These are phyloP conservation scores for Agaricus blazei DNA, from an alignment of 768 basidiomycete species.

Conservation along the genomic window DNA sequence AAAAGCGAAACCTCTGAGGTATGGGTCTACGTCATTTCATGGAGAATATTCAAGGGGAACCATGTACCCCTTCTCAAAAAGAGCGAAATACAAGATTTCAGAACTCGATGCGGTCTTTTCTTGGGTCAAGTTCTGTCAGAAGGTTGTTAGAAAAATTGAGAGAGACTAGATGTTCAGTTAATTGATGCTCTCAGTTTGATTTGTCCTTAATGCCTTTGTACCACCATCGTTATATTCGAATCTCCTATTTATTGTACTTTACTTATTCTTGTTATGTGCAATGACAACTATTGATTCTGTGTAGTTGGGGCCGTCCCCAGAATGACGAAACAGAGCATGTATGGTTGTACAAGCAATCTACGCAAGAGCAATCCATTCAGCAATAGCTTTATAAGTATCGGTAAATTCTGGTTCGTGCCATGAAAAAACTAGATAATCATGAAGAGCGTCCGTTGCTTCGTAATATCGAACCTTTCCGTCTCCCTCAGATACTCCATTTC, in stretches of 20 bases:
- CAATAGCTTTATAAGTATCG: conserved; percentile 40
- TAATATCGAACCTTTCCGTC: conserved; percentile 43
- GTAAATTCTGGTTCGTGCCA: conserved; percentile 53
- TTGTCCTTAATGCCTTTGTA: neutral
- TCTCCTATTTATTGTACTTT: too few species aligned
- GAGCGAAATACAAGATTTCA: neutral
- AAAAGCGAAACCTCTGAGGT: too few species aligned
- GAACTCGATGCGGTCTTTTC: neutral
- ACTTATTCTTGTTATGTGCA: neutral
- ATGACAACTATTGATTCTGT: too few species aligned
- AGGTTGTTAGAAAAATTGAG: neutral
- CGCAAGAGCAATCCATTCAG: conserved; percentile 34
- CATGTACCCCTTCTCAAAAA: neutral
- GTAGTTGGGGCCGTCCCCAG: too few species aligned
- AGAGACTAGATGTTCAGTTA: neutral
- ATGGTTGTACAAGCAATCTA: neutral
- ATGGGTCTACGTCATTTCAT: conserved; percentile 5
- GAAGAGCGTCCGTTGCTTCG: conserved; percentile 48
- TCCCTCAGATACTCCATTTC: conserved; percentile 28
- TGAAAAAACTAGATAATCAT: conserved; percentile 46
- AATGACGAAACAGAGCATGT: neutral
- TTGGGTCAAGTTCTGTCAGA: neutral
- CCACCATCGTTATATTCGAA: too few species aligned
- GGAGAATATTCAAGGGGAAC: conserved; percentile 4
- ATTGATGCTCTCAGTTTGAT: neutral